Evolutionary conservation across 139 green algal species (phyloP).

Genomic region (Haematococcus sp.): DNA sequence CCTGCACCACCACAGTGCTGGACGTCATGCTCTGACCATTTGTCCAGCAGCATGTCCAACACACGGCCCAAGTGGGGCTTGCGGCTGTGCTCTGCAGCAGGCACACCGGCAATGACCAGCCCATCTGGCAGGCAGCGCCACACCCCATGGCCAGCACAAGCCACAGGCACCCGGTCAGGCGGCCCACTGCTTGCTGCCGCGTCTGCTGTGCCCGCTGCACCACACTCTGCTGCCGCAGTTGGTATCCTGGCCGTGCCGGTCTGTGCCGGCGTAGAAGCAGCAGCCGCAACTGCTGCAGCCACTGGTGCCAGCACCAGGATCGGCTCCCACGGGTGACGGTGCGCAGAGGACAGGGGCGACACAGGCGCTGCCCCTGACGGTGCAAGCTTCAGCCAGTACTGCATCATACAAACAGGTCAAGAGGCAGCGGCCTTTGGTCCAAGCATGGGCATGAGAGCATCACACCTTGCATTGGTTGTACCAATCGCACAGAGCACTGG

Average conservation of each 20-base stretch:
- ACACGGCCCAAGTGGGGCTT: constrained; percentile 64
- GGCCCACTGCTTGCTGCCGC: neutral
- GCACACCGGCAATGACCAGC: constrained; percentile 28
- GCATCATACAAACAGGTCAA: too few species aligned
- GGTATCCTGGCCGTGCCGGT: too few species aligned
- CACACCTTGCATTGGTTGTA: too few species aligned
- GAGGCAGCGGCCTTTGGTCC: too few species aligned
- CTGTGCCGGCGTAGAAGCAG: too few species aligned
- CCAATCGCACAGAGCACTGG: too few species aligned
- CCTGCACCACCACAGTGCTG: neutral
- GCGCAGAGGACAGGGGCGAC: constrained; percentile 39
- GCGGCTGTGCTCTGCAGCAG: constrained; percentile 49
- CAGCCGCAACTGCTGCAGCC: neutral
- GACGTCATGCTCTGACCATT: constrained; percentile 1
- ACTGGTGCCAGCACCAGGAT: constrained; percentile 43
- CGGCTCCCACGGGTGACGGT: constrained; percentile 71
- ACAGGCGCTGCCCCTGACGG: constrained; percentile 32
- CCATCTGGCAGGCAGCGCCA: constrained; percentile 11
- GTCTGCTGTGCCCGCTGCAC: neutral
- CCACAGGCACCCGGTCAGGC: neutral
- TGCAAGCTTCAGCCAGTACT: constrained; percentile 26
- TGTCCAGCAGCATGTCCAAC: constrained; percentile 10
- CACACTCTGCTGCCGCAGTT: neutral
- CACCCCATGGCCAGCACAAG: neutral
- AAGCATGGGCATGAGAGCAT: too few species aligned